Base-by-base conservation (phyloP, 1,139 yeast genomes). In the Zhuliangozyma parablackwelliae region DNA sequence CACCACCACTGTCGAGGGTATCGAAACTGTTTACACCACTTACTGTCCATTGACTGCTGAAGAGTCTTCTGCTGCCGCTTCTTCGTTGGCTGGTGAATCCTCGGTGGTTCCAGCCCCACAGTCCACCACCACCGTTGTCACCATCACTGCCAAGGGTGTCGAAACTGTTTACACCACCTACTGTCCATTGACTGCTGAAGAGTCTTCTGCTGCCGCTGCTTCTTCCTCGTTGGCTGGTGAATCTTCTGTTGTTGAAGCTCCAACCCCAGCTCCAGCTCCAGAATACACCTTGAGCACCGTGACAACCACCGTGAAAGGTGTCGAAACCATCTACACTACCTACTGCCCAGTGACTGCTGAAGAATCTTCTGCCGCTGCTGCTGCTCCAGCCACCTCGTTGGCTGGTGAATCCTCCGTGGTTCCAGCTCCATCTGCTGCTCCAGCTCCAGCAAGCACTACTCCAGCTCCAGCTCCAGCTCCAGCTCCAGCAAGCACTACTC, bases 1-100 rank as follows among this genome's bases (percentile, higher is more conserved):
- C 38, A 67, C 75, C 40, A 57, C 61, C 33, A 70, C 78, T 31
- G 60, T 61, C 29, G 50, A 61, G 34, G 78, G 74, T 38, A 61
- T 60, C 30, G 59, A 54, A 38, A 73, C 79, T 32, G 53, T 54
- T 31, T 71, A 67, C 65, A 70, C 78, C 46, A 74, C 80, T 37
- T 58, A 66, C 56, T 73, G 78, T 44, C 77, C 76, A 42, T 53
- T 56, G 38, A 51, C 61, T 42, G 38, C 35, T 27, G 38, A 40
- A 12, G 36, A 37, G 26, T 26, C 53, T 39, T 50, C 63, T 29
- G 56, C 50, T 28, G 49, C 58, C 43, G 52, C 53, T 46, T 56
- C 45, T 34, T 45, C 42, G 51, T 56, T 51, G 42, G 42, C 50
- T 29, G 41, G 49, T n/a, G 44, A 42, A 24, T 46, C 46, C 23